A percentile compares a stretch with the other conserved stretches of the same genome.
These are phyloP conservation scores for Acanthamoeba healyi DNA, from an alignment of 208 protist genomes.

Conservation along the genomic window DNA sequence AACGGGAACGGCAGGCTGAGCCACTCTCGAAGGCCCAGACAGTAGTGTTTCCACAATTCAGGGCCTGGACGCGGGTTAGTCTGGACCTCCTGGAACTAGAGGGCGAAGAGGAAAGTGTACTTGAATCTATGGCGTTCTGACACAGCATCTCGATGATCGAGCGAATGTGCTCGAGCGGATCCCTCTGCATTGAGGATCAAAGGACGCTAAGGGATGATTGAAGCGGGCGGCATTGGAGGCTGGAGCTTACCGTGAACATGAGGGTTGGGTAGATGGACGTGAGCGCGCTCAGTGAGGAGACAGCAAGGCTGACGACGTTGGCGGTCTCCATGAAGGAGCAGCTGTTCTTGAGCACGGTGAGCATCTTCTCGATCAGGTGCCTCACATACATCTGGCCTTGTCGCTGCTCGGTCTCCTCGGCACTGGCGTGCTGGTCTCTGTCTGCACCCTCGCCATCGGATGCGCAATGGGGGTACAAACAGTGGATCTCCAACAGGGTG, in stretches of 20 bases:
- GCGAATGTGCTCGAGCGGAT: not conserved
- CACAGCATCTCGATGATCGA: conserved; percentile 64
- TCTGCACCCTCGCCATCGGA: not conserved
- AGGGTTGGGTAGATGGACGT: conserved; percentile 59
- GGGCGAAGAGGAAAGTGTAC: not conserved
- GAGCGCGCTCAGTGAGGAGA: conserved; percentile 23
- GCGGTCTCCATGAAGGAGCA: conserved; percentile 37
- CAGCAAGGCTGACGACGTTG: not conserved
- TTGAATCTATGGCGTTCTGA: not conserved
- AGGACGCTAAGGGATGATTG: not conserved
- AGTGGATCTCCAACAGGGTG: not conserved
- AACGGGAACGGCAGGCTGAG: conserved; percentile 46
- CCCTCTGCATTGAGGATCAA: not conserved
- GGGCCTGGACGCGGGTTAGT: no score
- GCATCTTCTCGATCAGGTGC: conserved; percentile 16
- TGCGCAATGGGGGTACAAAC: not conserved
- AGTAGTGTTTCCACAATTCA: conserved; percentile 60
- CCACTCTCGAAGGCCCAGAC: not conserved
- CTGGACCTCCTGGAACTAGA: no score
- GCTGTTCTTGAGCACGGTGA: not conserved
- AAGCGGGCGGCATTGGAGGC: not conserved
- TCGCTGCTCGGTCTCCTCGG: not conserved
- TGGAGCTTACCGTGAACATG: conserved; percentile 29
- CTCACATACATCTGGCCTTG: not conserved
- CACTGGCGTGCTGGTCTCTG: not conserved